Conservation (phyloP, 2,329 filamentous ascomycete genomes). For the Sclerotinia sclerotiorum region DNA sequence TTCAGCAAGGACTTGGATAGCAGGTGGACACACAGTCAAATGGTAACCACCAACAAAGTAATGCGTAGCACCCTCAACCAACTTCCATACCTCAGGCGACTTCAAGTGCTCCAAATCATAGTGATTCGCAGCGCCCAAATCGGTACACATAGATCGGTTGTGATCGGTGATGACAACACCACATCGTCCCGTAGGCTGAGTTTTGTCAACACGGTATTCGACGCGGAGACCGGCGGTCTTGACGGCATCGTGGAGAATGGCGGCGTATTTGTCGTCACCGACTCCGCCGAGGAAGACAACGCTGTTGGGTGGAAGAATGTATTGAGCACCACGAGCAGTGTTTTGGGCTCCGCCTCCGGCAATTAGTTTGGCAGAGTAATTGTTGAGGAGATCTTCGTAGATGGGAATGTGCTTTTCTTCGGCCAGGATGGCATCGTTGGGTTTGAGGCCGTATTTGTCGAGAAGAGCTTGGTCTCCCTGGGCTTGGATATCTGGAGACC, state of each 20-base stretch:
- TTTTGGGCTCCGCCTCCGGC: conserved; percentile 97
- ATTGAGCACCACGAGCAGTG: conserved; percentile 93
- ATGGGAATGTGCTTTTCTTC: conserved; percentile 86
- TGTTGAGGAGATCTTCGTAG: conserved; percentile 91
- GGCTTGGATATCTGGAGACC: conserved; percentile 78
- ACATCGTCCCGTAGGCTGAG: conserved; percentile 85
- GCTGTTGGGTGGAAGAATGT: conserved; percentile 85
- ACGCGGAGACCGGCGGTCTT: conserved; percentile 85
- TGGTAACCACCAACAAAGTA: conserved; percentile 97
- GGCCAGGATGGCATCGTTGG: conserved; percentile 96
- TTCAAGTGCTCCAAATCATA: conserved; percentile 95
- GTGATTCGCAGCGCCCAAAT: conserved; percentile 93
- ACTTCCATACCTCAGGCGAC: conserved; percentile 84
- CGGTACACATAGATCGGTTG: conserved; percentile 91
- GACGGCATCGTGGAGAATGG: conserved; percentile 82
- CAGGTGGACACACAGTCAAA: conserved; percentile 90
- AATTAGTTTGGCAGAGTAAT: conserved; percentile 90
- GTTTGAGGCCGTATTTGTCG: conserved; percentile 88
- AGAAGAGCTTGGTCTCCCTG: conserved; percentile 79
- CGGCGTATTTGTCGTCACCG: conserved; percentile 92
- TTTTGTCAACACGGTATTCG: conserved; percentile 89
- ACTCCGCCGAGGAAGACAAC: conserved; percentile 93
- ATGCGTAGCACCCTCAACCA: conserved; percentile 83
- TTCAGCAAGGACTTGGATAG: conserved; percentile 85
- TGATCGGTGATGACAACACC: conserved; percentile 96